Base-by-base conservation (phyloP, 2,329 filamentous ascomycete genomes). In the Nemania sp. region DNA sequence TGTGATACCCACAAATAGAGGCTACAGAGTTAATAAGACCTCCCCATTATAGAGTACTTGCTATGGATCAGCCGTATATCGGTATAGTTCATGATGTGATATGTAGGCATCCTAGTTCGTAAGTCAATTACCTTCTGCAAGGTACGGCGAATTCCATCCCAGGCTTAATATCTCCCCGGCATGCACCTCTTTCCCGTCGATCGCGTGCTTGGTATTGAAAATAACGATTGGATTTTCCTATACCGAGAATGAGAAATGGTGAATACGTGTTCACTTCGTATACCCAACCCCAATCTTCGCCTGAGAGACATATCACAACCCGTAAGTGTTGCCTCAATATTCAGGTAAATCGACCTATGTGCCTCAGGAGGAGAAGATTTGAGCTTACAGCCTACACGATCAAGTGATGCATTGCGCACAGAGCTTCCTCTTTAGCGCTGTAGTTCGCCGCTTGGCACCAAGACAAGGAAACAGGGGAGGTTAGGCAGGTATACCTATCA, bases 1-100 rank as follows among this genome's bases (percentile, higher is more conserved):
- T 41, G 47, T 41, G 22, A 54, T 64, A 35, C n/a, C 38, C 27
- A 51, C n/a, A 15, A 27, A 55, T 38, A 38, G 35, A 53, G 22
- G 59, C 32, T 41, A 38, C 29, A 45, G 15, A 47, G 35, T 43
- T 38, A 35, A n/a, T 26, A 52, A 27, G 22, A 27, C 22, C 8
- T 27, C 7, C 38, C 7, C 20, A 29, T 52, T 4, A 26, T 62
- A 20, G 41, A 11, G n/a, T 55, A 13, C 56, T 51, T 29, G 8
- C 51, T 62, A 8, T 7, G 56, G 27, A 55, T 15, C 18, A n/a
- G 29, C 8, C 15, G 26, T 41, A 47, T 24, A 45, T 15, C 41
- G 11, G 41, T 13, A 27, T 41, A 24, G 32, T 56, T 20, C 26
- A 27, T 51, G 32, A 61, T 66, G 51, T 61, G 63, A 66, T 62